A percentile compares a stretch with the other conserved stretches of the same genome.
Evolutionary conservation across 345 rosid genomes (phyloP).

Genomic region (Boechera stricta): DNA sequence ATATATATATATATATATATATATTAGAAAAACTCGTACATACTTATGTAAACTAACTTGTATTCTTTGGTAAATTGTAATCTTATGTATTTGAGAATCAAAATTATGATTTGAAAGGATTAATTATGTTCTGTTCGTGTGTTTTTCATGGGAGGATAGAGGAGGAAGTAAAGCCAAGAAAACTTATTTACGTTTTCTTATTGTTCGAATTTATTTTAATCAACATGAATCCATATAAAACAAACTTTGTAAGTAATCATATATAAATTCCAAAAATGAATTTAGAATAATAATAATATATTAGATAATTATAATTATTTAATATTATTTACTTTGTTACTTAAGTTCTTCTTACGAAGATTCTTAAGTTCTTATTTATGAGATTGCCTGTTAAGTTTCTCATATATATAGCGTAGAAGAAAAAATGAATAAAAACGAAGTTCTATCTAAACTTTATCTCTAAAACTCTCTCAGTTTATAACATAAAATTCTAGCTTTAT

Average conservation of each 20-base stretch:
- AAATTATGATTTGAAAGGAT: neutral
- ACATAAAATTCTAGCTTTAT: no score
- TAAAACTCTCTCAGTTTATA: no score
- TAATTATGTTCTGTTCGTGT: neutral
- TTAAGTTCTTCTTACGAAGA: no score
- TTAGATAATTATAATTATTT: no score
- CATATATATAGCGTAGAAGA: no score
- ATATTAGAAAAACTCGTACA: no score
- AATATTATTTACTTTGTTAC: no score
- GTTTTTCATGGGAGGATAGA: neutral
- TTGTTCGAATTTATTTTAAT: neutral
- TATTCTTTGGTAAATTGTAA: neutral
- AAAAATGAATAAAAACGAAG: no score
- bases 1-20: no score
- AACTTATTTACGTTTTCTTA: neutral
- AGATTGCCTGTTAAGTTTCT: no score
- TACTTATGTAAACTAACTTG: neutral
- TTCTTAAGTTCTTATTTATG: no score
- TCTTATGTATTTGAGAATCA: neutral
- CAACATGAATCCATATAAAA: conserved; percentile 9
- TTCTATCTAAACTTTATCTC: no score
- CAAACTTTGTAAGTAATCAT: neutral
- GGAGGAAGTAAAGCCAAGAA: neutral
- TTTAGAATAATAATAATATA: neutral
- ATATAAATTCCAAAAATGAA: neutral